Evolutionary conservation across 2,329 filamentous ascomycete genomes (phyloP).

Genomic region (Sporothrix variecibatus): DNA sequence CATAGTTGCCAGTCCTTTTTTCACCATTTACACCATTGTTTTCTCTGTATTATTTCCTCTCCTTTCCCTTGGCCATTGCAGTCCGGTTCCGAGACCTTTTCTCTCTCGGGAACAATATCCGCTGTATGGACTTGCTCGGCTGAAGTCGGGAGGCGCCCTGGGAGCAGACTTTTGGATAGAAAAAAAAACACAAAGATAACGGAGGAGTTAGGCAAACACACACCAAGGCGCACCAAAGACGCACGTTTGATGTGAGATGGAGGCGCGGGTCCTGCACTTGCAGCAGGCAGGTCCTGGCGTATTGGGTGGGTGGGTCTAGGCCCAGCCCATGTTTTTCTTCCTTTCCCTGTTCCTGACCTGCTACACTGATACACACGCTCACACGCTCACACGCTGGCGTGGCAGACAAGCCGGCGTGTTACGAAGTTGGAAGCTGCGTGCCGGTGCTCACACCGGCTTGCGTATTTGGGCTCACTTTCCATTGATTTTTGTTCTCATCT

Average conservation of each 20-base stretch:
- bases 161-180: neutral
- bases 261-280: constrained; percentile 1
- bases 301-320: neutral
- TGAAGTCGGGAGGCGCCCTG: constrained; percentile 20
- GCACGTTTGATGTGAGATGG: constrained; percentile 3
- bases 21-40: neutral
- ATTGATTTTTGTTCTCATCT: neutral
- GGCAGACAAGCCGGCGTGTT: neutral
- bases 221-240: neutral
- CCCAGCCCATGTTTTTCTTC: neutral
- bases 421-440: neutral
- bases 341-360: neutral
- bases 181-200: neutral
- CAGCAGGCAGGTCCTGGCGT: neutral
- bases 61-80: neutral
- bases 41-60: neutral
- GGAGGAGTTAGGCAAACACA: neutral
- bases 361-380: too few relatives aligned
- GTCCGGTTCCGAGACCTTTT: constrained; percentile 20
- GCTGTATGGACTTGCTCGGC: constrained; percentile 4
- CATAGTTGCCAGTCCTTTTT: neutral
- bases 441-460: neutral
- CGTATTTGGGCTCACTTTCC: neutral
- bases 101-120: constrained; percentile 13
- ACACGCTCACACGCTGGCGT: too few relatives aligned